phyloP scores from a whole-genome alignment of 495 filamentous ascomycete genomes.

The Aspergillus campestris region DNA sequence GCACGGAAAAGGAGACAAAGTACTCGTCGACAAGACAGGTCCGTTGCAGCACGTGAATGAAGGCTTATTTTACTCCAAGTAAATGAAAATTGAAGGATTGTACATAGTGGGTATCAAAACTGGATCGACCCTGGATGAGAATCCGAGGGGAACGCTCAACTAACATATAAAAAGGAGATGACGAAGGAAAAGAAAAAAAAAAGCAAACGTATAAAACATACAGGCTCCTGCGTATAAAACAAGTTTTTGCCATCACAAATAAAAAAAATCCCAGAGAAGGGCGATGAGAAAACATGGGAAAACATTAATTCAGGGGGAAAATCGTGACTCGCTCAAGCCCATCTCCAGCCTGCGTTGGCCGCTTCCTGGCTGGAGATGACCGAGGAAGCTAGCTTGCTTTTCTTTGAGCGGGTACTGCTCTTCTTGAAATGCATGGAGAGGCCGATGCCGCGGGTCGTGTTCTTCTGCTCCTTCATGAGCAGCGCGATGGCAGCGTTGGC shows the following conservation, averaged over 20 bases:
- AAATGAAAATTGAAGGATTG: background rate
- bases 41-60: background rate
- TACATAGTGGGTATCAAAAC: constrained; percentile 1
- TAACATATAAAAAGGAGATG: background rate
- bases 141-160: background rate
- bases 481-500: constrained; percentile 35
- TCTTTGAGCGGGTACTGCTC: constrained; percentile 3
- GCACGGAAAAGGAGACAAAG: no score
- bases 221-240: no score
- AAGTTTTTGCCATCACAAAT: no score
- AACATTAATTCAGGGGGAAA: no score
- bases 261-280: background rate
- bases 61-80: background rate
- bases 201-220: no score
- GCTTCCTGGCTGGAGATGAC: constrained; percentile 25
- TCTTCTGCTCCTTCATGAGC: constrained; percentile 36
- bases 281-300: background rate
- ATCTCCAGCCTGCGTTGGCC: constrained; percentile 30
- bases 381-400: constrained; percentile 16
- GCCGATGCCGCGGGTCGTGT: constrained; percentile 4
- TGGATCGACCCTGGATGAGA: no score
- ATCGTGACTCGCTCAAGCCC: constrained; percentile 16
- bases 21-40: no score
- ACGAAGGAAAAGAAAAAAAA: background rate
- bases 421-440: constrained; percentile 4